These are phyloP conservation scores for Chlamydomonas applanata DNA, from an alignment of 139 green algal species.

Conservation along the genomic window DNA sequence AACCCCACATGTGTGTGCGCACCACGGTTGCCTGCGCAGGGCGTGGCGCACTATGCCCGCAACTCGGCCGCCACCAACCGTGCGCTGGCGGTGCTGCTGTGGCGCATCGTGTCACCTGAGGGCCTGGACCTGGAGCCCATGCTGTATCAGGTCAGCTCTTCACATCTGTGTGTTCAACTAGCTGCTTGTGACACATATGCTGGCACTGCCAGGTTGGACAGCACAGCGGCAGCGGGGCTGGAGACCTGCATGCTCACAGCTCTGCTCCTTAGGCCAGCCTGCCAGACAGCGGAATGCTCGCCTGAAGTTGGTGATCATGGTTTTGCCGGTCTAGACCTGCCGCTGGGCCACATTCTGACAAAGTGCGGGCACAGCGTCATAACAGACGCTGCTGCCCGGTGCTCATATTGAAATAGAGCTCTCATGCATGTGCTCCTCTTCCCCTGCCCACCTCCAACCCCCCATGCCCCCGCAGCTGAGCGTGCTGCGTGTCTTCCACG, in stretches of 20 bases:
- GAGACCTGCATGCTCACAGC: not conserved
- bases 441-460: too few species aligned
- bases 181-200: not conserved
- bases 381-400: too few species aligned
- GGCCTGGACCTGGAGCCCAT: constrained; percentile 72
- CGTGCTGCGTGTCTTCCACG: constrained; percentile 72
- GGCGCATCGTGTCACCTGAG: constrained; percentile 50
- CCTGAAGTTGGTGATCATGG: too few species aligned
- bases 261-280: too few species aligned
- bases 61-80: constrained; percentile 58
- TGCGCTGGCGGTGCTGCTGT: constrained; percentile 56
- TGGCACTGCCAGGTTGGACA: not conserved
- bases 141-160: constrained; percentile 73
- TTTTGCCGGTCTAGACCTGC: too few species aligned
- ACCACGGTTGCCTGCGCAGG: too few species aligned
- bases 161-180: not conserved
- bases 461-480: constrained; percentile 54
- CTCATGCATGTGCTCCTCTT: not conserved
- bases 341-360: too few species aligned
- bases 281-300: too few species aligned
- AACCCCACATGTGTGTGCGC: too few species aligned
- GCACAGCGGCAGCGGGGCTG: not conserved
- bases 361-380: too few species aligned
- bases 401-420: too few species aligned
- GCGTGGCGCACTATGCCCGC: constrained; percentile 37